Evolutionary conservation across 2,329 filamentous ascomycete genomes (phyloP).

Genomic region (Dactylellina haptotyla): DNA sequence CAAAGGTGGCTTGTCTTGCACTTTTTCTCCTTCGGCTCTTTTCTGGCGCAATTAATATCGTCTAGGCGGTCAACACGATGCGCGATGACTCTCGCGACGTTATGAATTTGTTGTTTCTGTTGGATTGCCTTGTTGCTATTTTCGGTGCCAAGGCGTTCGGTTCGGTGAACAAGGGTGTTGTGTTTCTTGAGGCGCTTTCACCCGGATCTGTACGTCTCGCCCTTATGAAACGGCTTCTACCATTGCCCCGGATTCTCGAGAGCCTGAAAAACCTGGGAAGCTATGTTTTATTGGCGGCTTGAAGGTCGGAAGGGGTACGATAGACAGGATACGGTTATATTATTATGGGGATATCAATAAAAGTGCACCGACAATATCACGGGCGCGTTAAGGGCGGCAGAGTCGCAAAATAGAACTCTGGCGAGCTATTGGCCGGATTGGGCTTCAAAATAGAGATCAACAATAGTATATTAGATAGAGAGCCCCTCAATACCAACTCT

Average conservation of each 20-base stretch:
- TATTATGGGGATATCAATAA: neutral
- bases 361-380: neutral
- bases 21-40: too few relatives aligned
- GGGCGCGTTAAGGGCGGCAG: constrained; percentile 13
- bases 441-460: too few relatives aligned
- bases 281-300: constrained; percentile 14
- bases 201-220: neutral
- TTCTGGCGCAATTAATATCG: too few relatives aligned
- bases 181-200: constrained; percentile 23
- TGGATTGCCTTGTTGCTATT: constrained; percentile 23
- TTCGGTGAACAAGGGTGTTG: neutral
- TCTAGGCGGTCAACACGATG: too few relatives aligned
- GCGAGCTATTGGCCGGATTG: neutral
- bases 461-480: too few relatives aligned
- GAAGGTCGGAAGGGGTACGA: neutral
- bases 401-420: neutral
- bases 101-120: neutral
- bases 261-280: neutral
- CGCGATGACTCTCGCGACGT: too few relatives aligned
- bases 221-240: constrained; percentile 1
- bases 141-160: constrained; percentile 25
- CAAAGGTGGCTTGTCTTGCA: too few relatives aligned
- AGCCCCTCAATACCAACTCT: neutral
- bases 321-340: neutral
- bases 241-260: neutral